These are phyloP conservation scores for Alternaria gansuensis DNA, from an alignment of 2,329 filamentous ascomycete species.

Conservation along the genomic window DNA sequence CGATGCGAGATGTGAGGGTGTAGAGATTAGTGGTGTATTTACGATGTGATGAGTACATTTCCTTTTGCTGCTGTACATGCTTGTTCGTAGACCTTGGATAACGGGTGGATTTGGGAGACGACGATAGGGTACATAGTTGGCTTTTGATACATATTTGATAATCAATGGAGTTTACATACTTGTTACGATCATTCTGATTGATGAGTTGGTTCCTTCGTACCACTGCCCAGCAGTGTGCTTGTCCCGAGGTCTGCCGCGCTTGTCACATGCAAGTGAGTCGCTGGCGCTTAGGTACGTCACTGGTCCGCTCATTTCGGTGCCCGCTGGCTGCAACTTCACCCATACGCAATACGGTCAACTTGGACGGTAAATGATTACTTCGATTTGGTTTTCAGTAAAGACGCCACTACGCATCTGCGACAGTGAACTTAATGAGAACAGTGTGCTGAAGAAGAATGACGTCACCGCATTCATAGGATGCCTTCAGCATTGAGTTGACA, in stretches of 20 bases:
- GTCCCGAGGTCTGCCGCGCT: background rate
- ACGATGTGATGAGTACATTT: background rate
- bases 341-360: background rate
- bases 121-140: background rate
- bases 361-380: too few relatives aligned
- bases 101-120: background rate
- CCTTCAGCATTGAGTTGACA: background rate
- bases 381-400: too few relatives aligned
- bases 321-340: background rate
- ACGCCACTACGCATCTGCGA: too few relatives aligned
- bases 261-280: background rate
- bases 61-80: background rate
- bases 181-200: fast-evolving
- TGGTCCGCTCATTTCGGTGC: background rate
- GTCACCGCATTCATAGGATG: background rate
- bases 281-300: slow-evolving; percentile 1
- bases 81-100: background rate
- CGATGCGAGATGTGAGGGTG: background rate
- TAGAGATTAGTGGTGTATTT: background rate
- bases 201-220: background rate
- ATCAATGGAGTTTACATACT: background rate
- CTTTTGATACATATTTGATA: background rate
- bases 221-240: background rate
- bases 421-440: background rate
- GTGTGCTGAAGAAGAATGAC: background rate